Evolutionary conservation across 257 asterid species (phyloP), one percentile per base, ranked within the genome.

Genomic region (Echium plantagineum): DNA sequence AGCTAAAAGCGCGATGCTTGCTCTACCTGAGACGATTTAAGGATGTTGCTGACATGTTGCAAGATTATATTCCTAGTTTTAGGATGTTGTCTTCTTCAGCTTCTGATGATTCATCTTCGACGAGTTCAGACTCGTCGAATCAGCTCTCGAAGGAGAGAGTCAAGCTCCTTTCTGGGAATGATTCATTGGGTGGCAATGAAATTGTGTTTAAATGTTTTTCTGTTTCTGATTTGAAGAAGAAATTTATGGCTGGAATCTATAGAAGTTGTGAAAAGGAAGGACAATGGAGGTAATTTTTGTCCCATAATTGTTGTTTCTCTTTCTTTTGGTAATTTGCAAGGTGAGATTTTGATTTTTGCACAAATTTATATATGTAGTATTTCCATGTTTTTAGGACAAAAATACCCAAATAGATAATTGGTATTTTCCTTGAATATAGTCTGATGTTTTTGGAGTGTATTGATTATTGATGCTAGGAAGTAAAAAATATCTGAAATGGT

Each of bases 41-140:
- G 80, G 96, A 89, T 66, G 94, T 93, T 13, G 96, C 96, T 32
- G 83, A 78, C 69, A 78, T 93, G 99, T 74, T 93, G 21, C 96
- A 83, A 74, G 97, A 89, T 48, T 81, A 81, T 60, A 86, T 93
- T 46, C 99, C 99, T 20, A 89, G 96, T 68, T 71, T 86, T 52
- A 86, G 76, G 61, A 74, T 81, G 75, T 57, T 3, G 49, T 10
- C 9, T 0, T 21, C 2, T 21, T 22, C 18, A 10, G 16, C 68
- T 46, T 58, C 79, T 56, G 95, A 82, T 7, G 89, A 83, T 48
- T 75, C 87, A 22, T 82, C 87, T 32, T 73, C 86, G 0, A 49
- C 70, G 15, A 54, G 59, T 6, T 42, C 95, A 61, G 96, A 64
- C 71, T 87, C 96, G 60, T 83, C 94, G 5, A 38, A 74, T 2